Conservation (phyloP, 345 rosid genomes). For the Reutealis trisperma region DNA sequence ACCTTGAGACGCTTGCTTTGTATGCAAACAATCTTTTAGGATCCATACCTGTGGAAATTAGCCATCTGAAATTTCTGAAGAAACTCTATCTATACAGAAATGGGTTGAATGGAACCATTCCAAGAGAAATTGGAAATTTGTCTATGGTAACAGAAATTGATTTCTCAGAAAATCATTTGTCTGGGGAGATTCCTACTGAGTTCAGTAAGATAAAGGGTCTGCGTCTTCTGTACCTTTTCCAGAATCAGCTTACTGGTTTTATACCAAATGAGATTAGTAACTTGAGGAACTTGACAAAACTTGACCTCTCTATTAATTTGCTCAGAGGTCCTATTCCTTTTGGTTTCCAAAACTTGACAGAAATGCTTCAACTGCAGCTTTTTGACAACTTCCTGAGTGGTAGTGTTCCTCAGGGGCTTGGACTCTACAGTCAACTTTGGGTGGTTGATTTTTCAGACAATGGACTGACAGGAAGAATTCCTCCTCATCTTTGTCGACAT, state of each 20-base stretch:
- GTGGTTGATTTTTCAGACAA: constrained; percentile 70
- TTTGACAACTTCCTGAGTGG: constrained; percentile 71
- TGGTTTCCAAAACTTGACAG: constrained; percentile 57
- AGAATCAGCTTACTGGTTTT: constrained; percentile 59
- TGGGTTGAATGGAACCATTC: constrained; percentile 71
- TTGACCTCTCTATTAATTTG: constrained; percentile 77
- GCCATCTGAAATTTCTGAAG: constrained; percentile 50
- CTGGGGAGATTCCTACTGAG: constrained; percentile 62
- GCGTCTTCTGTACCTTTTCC: constrained; percentile 61
- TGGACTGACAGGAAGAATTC: constrained; percentile 59
- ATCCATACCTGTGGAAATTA: constrained; percentile 57
- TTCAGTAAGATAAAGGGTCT: constrained; percentile 60
- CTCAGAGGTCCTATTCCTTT: constrained; percentile 64
- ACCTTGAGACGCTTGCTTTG: constrained; percentile 70
- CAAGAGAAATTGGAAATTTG: constrained; percentile 61
- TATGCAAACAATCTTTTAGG: constrained; percentile 66
- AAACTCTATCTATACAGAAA: constrained; percentile 68
- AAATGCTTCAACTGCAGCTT: constrained; percentile 64
- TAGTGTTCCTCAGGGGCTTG: constrained; percentile 63
- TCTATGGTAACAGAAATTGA: constrained; percentile 62
- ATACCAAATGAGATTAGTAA: constrained; percentile 68
- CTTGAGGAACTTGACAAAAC: constrained; percentile 52
- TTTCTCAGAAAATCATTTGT: constrained; percentile 69
- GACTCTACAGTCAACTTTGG: constrained; percentile 54
- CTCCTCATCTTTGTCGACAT: constrained; percentile 64